Base-by-base conservation (phyloP, 1,284 basidiomycete species). In the Leccinum pseudoinsigne region DNA sequence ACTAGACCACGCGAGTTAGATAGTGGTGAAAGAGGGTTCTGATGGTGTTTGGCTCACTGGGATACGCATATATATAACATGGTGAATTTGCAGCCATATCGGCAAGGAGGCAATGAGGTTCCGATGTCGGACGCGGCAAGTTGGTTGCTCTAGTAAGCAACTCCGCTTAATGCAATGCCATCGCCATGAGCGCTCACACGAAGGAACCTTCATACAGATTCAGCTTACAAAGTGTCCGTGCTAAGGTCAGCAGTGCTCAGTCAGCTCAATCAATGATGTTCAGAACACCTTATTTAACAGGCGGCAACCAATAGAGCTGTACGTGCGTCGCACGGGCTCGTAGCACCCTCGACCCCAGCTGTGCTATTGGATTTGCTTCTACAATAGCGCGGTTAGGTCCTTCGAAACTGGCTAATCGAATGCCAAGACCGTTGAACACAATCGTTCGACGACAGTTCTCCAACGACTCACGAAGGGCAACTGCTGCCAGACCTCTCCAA, bases 171-270 rank as follows among this genome's bases (percentile, higher is more conserved):
- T 2, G n/a, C 7, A 31, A 31, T 45, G 18, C 36, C 36, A 38
- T 38, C 12, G 36, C 36, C 12, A 36, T 12, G 42, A 18, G n/a
- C n/a, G 42, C 9, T 21, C 16, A 62, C 6, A 18, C 36, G 34
- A 56, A 36, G 31, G 28, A 21, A 5, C 26, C 23, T 59, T 28
- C 42, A 47, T 16, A n/a, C 8, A 1, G 14, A 8, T 11, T 59
- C 50, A 54, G 57, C 61, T 63, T 54, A 65, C 57, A 61, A 62
- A 64, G 42, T 26, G 28, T 12, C 36, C 2, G 36, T 14, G 36
- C 2, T n/a, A 12, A 16, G 14, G 38, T 40, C 38, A 40, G 38
- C 38, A 4, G 38, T 40, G 2, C n/a, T n/a, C 47, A 26, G 47
- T 62, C 47, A 62, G 36, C 36, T 38, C 36, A 38, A 5, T 38